Evolutionary conservation across 371 early-diverging fungal genomes (phyloP).

Genomic region (Apophysomyces ossiformis): DNA sequence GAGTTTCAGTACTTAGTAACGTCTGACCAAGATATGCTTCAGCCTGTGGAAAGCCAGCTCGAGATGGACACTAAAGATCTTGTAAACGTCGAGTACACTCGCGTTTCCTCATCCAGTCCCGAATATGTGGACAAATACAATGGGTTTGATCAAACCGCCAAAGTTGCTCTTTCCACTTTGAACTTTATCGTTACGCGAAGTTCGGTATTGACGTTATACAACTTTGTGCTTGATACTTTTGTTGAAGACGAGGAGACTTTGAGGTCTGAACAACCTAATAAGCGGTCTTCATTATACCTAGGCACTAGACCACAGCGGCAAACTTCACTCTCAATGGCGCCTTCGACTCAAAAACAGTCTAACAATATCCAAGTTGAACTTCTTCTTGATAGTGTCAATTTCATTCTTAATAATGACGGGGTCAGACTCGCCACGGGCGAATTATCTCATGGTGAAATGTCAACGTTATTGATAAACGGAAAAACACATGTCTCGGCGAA

Average conservation of each 20-base stretch:
- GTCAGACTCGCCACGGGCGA: conserved; percentile 64
- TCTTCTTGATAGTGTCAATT: conserved; percentile 66
- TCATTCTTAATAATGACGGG: conserved; percentile 69
- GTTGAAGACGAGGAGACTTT: conserved; percentile 21
- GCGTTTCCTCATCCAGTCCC: conserved; percentile 63
- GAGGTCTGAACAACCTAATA: not conserved
- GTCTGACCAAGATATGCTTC: conserved; percentile 51
- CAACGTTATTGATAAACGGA: conserved; percentile 52
- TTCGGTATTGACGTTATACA: conserved; percentile 74
- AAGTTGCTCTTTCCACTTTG: conserved; percentile 71
- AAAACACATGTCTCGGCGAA: conserved; percentile 65
- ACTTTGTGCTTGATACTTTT: conserved; percentile 80
- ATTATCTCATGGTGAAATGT: conserved; percentile 62
- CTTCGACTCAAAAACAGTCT: not conserved
- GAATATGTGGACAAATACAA: conserved; percentile 58
- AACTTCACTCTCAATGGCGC: not conserved
- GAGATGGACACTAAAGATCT: conserved; percentile 37
- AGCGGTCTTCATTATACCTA: not conserved
- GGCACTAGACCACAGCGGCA: not conserved
- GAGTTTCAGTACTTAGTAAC: conserved; percentile 69
- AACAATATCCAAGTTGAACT: conserved; percentile 66
- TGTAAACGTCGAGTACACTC: conserved; percentile 64
- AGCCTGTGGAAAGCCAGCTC: not conserved
- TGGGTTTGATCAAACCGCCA: conserved; percentile 71
- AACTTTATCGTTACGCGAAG: conserved; percentile 73